Conservation (phyloP, 371 early-diverging fungal species). For the Mucor piriformis region DNA sequence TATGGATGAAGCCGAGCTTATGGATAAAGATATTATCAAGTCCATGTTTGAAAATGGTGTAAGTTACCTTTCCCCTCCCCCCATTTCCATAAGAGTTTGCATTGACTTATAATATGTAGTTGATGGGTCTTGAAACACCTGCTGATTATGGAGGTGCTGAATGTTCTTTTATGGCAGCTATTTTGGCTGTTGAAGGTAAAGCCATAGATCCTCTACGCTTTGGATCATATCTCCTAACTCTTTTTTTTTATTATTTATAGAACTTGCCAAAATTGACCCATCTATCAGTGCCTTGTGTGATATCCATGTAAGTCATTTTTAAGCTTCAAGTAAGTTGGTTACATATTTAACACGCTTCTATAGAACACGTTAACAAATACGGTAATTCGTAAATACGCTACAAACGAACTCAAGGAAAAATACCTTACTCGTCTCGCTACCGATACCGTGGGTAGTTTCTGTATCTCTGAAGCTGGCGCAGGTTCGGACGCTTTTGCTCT, state of each 20-base stretch:
- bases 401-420: constrained; percentile 74
- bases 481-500: constrained; percentile 98
- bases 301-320: constrained; percentile 72
- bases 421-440: constrained; percentile 88
- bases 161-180: constrained; percentile 88
- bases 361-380: constrained; percentile 95
- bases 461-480: constrained; percentile 91
- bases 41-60: constrained; percentile 91
- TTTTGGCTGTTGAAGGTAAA: constrained; percentile 87
- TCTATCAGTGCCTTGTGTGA: constrained; percentile 92
- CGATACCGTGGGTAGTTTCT: constrained; percentile 91
- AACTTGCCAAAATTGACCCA: constrained; percentile 96
- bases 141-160: constrained; percentile 85
- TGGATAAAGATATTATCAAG: constrained; percentile 82
- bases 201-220: no score
- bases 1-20: constrained; percentile 93
- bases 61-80: no score
- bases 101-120: no score
- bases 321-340: background rate
- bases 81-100: no score
- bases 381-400: constrained; percentile 84
- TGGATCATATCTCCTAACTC: background rate
- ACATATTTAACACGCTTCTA: background rate
- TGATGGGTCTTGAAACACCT: constrained; percentile 96
- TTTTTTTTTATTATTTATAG: constrained; percentile 31